A percentile compares a stretch with the other conserved stretches of the same genome.
phyloP scores from a whole-genome alignment of 306 rosid genomes.

The Corylus heterophylla region DNA sequence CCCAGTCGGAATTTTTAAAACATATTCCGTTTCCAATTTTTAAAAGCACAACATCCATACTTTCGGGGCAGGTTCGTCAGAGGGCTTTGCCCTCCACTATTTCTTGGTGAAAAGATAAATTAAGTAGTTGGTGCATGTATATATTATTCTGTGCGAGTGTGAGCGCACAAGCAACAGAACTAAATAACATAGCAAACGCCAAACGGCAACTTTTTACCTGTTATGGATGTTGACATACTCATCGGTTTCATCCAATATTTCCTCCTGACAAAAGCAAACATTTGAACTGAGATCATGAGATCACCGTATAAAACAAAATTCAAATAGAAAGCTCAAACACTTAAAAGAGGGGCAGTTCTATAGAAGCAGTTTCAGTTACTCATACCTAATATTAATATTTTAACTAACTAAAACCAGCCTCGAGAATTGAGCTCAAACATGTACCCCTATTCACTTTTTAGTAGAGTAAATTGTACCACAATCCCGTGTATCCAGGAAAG shows the following conservation, averaged over 20 bases:
- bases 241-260: slow-evolving; percentile 98
- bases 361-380: slow-evolving; percentile 19
- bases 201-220: slow-evolving; percentile 55
- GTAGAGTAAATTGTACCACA: not conserved
- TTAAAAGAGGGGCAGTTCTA: slow-evolving; percentile 7
- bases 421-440: not conserved
- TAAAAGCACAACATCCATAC: too few species aligned
- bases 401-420: not conserved
- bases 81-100: not conserved
- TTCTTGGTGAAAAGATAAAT: not conserved
- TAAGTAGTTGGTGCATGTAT: slow-evolving; percentile 4
- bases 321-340: slow-evolving; percentile 8
- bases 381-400: not conserved
- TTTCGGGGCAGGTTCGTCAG: too few species aligned
- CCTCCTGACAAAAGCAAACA: slow-evolving; percentile 72
- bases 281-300: slow-evolving; percentile 28
- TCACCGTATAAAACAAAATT: slow-evolving; percentile 21
- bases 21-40: too few species aligned
- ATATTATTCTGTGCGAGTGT: too few species aligned
- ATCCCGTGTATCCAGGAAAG: not conserved
- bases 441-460: not conserved
- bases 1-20: too few species aligned
- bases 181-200: slow-evolving; percentile 4
- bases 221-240: slow-evolving; percentile 94
- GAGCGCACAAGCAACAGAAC: not conserved